phyloP scores from a whole-genome alignment of 164 flowering plant species.

The Chimonanthus salicifolius region DNA sequence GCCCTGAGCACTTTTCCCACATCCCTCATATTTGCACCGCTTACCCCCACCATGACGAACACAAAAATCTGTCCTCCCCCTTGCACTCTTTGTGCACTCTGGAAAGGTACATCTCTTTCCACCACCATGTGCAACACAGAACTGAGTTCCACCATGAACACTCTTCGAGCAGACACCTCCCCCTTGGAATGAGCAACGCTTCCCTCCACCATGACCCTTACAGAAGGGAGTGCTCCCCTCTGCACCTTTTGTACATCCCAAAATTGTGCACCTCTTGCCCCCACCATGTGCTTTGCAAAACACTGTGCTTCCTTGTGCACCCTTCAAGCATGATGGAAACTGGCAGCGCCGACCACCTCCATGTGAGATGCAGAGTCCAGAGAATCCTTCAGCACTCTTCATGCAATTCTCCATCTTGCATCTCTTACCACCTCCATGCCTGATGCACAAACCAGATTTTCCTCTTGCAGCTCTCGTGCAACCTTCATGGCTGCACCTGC shows the following conservation, averaged over 20 bases:
- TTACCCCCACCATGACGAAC: conserved; percentile 98
- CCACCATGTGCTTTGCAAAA: conserved; percentile 20
- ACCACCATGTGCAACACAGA: conserved; percentile 91
- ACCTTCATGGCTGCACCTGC: conserved; percentile 73
- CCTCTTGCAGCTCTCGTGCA: conserved; percentile 87
- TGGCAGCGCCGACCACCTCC: conserved; percentile 94
- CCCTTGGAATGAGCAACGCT: conserved; percentile 73
- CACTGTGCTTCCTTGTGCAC: conserved; percentile 92
- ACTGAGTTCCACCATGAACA: conserved; percentile 78
- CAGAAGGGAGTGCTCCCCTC: conserved; percentile 90
- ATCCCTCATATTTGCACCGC: conserved; percentile 71
- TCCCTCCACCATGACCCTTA: conserved; percentile 97
- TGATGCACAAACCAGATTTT: conserved; percentile 77
- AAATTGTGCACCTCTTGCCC: conserved; percentile 52
- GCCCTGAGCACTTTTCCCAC: conserved; percentile 37
- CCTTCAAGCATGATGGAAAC: conserved; percentile 55
- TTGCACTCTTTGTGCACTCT: conserved; percentile 87
- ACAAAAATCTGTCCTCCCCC: conserved; percentile 79
- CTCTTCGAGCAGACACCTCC: conserved; percentile 79
- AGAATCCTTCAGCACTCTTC: conserved; percentile 85
- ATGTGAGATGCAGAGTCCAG: conserved; percentile 93
- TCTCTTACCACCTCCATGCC: conserved; percentile 96
- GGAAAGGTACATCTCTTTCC: conserved; percentile 86
- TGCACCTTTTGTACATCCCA: conserved; percentile 82
- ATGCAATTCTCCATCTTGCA: conserved; percentile 78